These are phyloP conservation scores for Geosmithia putterillii DNA, from an alignment of 2,329 filamentous ascomycete genomes.

Conservation along the genomic window DNA sequence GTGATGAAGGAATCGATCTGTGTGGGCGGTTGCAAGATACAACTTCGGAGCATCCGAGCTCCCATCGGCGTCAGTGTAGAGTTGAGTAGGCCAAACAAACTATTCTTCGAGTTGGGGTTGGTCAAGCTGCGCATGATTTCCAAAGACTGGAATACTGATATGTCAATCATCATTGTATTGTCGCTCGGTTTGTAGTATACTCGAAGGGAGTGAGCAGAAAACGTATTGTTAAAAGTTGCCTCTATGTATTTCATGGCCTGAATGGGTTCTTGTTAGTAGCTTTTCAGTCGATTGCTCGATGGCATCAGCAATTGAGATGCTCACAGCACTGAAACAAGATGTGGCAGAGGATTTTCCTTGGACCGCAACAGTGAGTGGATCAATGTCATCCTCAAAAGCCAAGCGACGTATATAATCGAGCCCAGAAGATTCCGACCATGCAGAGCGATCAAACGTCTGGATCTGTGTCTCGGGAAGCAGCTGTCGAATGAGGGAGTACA, in stretches of 20 bases:
- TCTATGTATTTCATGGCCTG: constrained; percentile 77
- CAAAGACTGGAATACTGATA: constrained; percentile 73
- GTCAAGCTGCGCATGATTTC: constrained; percentile 85
- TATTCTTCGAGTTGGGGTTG: constrained; percentile 65
- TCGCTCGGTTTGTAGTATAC: constrained; percentile 82
- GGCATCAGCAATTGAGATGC: constrained; percentile 13
- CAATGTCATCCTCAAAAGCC: constrained; percentile 69
- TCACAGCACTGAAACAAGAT: constrained; percentile 74
- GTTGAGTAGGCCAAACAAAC: constrained; percentile 75
- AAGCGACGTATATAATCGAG: constrained; percentile 67
- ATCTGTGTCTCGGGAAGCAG: constrained; percentile 17
- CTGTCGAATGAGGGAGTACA: constrained; percentile 63
- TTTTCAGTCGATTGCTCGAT: background rate
- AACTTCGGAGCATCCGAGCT: constrained; percentile 67
- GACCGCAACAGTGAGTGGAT: constrained; percentile 67
- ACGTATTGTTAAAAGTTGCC: constrained; percentile 51
- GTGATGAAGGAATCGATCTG: constrained; percentile 49
- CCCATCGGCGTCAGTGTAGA: constrained; percentile 85
- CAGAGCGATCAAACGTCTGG: constrained; percentile 55
- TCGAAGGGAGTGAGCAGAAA: constrained; percentile 68
- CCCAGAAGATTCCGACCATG: constrained; percentile 72
- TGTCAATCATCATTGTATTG: constrained; percentile 91
- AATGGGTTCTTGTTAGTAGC: constrained; percentile 7
- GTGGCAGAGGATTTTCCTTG: constrained; percentile 78
- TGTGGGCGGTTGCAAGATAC: constrained; percentile 80